Conservation (phyloP, 1,284 basidiomycete species). For the Microbotryomycetes sp. region DNA sequence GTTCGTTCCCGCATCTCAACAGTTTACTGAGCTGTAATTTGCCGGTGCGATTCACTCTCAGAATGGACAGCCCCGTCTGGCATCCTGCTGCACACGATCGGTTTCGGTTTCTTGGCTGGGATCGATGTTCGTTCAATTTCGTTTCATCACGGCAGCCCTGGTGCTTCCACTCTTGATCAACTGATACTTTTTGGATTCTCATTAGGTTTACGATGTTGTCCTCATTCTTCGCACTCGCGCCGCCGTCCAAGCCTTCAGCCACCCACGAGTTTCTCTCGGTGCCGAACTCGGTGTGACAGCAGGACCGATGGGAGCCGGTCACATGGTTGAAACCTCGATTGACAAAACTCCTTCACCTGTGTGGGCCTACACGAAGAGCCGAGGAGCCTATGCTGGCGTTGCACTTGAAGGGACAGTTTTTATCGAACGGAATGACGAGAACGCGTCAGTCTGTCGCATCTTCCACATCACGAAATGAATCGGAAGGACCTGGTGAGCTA, state of each 20-base stretch:
- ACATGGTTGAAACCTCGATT: conserved; percentile 37
- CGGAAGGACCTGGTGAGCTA: background rate
- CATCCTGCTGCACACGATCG: conserved; percentile 40
- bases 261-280: conserved; percentile 32
- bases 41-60: conserved; percentile 12
- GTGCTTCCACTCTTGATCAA: too few relatives aligned
- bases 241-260: conserved; percentile 28
- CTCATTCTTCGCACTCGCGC: conserved; percentile 40
- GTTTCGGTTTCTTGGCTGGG: conserved; percentile 40
- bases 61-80: conserved; percentile 40
- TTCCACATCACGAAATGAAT: too few relatives aligned
- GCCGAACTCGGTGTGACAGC: conserved; percentile 35
- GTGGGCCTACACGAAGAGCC: conserved; percentile 43
- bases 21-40: conserved; percentile 35
- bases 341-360: conserved; percentile 34
- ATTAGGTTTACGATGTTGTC: conserved; percentile 42
- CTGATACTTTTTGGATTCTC: too few relatives aligned
- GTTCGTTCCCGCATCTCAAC: conserved; percentile 32
- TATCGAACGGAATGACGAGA: conserved; percentile 25
- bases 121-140: conserved; percentile 32
- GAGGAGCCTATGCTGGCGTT: conserved; percentile 41
- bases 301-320: conserved; percentile 43
- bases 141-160: too few relatives aligned
- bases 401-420: conserved; percentile 41
- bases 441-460: conserved; percentile 19